phyloP scores from a whole-genome alignment of 2,329 filamentous ascomycete species.

The Aspergillus amoenus region DNA sequence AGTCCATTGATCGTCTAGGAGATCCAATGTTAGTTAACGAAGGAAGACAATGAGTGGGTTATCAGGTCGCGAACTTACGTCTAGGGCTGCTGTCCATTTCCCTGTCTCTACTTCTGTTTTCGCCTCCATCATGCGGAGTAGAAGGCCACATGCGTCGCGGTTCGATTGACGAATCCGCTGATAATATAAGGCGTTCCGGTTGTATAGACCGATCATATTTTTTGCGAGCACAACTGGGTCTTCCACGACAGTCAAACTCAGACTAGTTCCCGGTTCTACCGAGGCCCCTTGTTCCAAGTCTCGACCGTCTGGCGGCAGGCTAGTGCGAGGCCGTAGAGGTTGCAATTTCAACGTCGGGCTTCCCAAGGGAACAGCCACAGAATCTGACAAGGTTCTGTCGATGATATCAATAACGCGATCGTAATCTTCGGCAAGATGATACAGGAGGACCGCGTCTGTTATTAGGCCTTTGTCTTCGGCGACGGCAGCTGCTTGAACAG shows the following conservation, averaged over 20 bases:
- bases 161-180: constrained; percentile 59
- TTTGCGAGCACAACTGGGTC: constrained; percentile 63
- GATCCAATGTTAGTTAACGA: constrained; percentile 11
- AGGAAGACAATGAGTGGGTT: background rate
- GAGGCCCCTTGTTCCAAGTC: constrained; percentile 45
- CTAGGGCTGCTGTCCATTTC: constrained; percentile 62
- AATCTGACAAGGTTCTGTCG: constrained; percentile 85
- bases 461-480: constrained; percentile 92
- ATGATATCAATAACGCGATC: constrained; percentile 90
- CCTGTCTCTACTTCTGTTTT: constrained; percentile 59
- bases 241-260: constrained; percentile 66
- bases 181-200: constrained; percentile 59
- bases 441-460: constrained; percentile 90
- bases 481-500: constrained; percentile 83
- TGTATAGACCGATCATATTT: constrained; percentile 64
- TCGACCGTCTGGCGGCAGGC: constrained; percentile 30
- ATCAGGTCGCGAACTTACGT: constrained; percentile 52
- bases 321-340: constrained; percentile 71
- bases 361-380: constrained; percentile 80
- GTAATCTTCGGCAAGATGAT: constrained; percentile 92
- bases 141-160: constrained; percentile 57
- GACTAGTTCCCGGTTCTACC: constrained; percentile 41
- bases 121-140: constrained; percentile 61
- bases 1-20: constrained; percentile 69
- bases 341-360: constrained; percentile 75